Evolutionary conservation across 140 eudicot genomes (phyloP), one percentile per base, ranked within the genome.

Genomic region (Cichorium intybus): DNA sequence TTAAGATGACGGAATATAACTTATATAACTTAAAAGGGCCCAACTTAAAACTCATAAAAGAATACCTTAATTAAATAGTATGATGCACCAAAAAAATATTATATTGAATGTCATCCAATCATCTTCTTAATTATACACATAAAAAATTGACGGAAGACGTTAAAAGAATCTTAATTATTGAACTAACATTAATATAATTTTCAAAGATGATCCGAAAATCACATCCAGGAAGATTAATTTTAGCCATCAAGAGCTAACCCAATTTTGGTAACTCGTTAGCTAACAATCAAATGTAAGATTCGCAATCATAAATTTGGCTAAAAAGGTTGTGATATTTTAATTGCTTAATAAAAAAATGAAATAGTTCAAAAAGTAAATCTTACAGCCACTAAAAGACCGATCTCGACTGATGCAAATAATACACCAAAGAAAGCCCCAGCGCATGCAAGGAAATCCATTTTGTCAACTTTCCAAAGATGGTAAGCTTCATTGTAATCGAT

Each of bases 371-470:
- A 17, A n/a, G n/a, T n/a, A 6, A 43, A 55, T 27, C 64, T 75
- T 83, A 86, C 95, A 79, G 90, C 95, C 29, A 76, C 56, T 3
- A 80, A 68, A 68, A 86, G 89, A 41, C 95, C 95, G 45, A 80
- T 75, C 73, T 86, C 85, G 4, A 86, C 90, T 0, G 95, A 83
- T 45, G 69, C 83, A 71, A 86, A 86, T 43, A 83, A 59, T 24
- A 83, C 90, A 5, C 90, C 90, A 24, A 83, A 69, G 70, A 86
- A 86, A n/a, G 95, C 85, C 10, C 85, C 87, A 16, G 74, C 64
- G 63, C 85, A 77, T 18, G 87, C 85, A 23, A 86, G 71, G 75
- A 86, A 86, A 43, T 86, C 95, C 53, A 83, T 2, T 56, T 86
- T 86, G 81, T 86, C 90, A 46, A 86, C 82, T 70, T 78, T 86